A percentile compares a stretch with the other conserved stretches of the same genome.
Evolutionary conservation across 1,284 basidiomycete species (phyloP).

Genomic region (Microbotryum violaceum): DNA sequence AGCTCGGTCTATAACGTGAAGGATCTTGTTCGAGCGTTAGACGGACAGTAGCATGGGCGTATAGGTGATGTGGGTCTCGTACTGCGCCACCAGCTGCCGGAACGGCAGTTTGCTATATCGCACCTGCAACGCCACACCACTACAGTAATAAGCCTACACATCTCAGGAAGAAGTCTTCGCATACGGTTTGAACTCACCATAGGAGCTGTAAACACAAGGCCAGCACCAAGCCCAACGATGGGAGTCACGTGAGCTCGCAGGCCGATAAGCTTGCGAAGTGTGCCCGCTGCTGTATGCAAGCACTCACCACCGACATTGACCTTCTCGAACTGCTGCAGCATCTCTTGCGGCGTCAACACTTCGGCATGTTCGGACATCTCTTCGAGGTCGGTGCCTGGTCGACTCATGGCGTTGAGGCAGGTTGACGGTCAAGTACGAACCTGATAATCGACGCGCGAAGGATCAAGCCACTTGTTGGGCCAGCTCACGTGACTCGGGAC

Average conservation of each 20-base stretch:
- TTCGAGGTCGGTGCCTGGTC: too few species aligned
- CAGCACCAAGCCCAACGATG: conserved; percentile 2
- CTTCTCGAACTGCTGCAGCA: conserved; percentile 44
- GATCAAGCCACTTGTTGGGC: too few species aligned
- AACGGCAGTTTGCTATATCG: conserved; percentile 55
- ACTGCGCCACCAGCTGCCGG: conserved; percentile 50
- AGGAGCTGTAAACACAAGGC: conserved; percentile 12
- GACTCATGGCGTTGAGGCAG: too few species aligned
- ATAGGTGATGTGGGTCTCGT: conserved; percentile 53
- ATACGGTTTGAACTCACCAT: conserved; percentile 20
- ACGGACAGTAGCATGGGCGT: conserved; percentile 55
- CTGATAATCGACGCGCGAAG: too few species aligned
- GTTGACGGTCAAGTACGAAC: too few species aligned
- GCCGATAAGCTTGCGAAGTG: conserved; percentile 5
- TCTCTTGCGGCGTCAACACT: conserved; percentile 42
- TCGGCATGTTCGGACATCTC: conserved; percentile 11
- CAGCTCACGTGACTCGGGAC: too few species aligned
- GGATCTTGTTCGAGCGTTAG: neutral
- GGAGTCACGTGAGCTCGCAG: neutral
- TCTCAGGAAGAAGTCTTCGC: conserved; percentile 8
- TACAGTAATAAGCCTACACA: conserved; percentile 31
- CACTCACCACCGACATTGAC: conserved; percentile 46
- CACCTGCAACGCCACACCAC: conserved; percentile 48
- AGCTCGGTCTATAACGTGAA: neutral
- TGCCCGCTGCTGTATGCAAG: neutral